phyloP scores from a whole-genome alignment of 148 eudicot genomes.

The Nepenthes gracilis region DNA sequence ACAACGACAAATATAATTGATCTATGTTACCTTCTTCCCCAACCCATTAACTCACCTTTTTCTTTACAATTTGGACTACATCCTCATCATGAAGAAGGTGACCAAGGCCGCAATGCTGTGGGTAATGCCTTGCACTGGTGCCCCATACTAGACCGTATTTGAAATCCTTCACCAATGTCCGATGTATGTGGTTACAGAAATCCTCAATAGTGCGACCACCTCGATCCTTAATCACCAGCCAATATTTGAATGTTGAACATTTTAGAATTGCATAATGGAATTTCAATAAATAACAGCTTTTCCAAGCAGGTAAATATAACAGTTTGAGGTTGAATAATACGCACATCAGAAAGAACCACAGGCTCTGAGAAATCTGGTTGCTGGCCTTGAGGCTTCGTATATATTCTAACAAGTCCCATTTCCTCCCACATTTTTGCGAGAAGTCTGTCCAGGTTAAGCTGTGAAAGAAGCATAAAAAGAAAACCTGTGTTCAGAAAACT shows the following conservation, averaged over 20 bases:
- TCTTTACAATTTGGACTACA: slow-evolving; percentile 95
- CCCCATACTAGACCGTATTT: slow-evolving; percentile 97
- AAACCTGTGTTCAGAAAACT: background rate
- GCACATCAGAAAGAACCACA: slow-evolving; percentile 89
- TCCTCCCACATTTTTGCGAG: slow-evolving; percentile 97
- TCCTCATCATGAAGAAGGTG: slow-evolving; percentile 92
- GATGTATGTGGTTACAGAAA: slow-evolving; percentile 89
- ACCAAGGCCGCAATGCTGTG: slow-evolving; percentile 93
- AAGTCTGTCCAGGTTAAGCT: slow-evolving; percentile 93
- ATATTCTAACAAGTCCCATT: slow-evolving; percentile 98
- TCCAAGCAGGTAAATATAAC: background rate
- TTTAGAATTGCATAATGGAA: too few species aligned
- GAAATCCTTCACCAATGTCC: slow-evolving; percentile 83
- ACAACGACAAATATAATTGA: too few species aligned
- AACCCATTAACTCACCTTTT: slow-evolving; percentile 47
- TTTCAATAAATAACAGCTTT: background rate
- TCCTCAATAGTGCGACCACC: slow-evolving; percentile 94
- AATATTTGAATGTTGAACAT: background rate
- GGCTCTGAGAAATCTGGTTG: slow-evolving; percentile 97
- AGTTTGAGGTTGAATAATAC: slow-evolving; percentile 10
- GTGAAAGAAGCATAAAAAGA: slow-evolving; percentile 19
- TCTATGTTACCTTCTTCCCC: background rate
- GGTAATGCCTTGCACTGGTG: slow-evolving; percentile 85
- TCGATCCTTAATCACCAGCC: slow-evolving; percentile 52
- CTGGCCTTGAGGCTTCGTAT: slow-evolving; percentile 99